Base-by-base conservation (phyloP, 2,329 filamentous ascomycete genomes). In the Plenodomus lindquistii region DNA sequence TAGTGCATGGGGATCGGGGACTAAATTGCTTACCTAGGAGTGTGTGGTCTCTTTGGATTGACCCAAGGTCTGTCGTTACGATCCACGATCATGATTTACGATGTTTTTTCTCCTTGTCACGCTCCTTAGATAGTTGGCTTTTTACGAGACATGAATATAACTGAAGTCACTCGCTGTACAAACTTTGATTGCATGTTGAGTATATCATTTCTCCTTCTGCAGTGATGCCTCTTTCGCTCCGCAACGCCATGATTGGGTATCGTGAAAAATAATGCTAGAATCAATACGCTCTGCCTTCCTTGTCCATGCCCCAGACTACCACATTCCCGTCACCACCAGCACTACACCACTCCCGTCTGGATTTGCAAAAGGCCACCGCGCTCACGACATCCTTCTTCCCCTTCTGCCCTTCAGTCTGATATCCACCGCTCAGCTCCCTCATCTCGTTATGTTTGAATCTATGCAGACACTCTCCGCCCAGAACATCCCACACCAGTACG, bases 401-500 rank as follows among this genome's bases (percentile, higher is more conserved):
- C 13, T 44, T 45, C 10, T 74, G 48, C 53, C 21, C 38, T 1
- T 31, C 83, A 76, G 40, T 16, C 37, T 21, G 3, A 13, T 20
- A 50, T 19, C 51, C 58, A 16, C 53, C 61, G 35, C 50, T 50
- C 9, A 62, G 46, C 27, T 65, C 66, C n/a, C 59, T 63, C 59
- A 65, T 63, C 38, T 66, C 59, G 3, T 65, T 67, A 50, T 80
- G 77, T 29, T 69, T 73, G 5, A 96, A 73, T 56, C 77, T 83
- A 24, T 87, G 83, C 48, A 84, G 77, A 42, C 88, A 68, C 45
- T 85, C 82, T 1, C 90, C 92, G 5, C 81, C 87, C 45, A 96
- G 70, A 17, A 96, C 75, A 74, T 97, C 91, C 93, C 93, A 97
- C 1, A 85, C 89, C 76, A 86, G 86, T 7, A 91, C 73, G 62